Conservation (phyloP, 805 yeast species). For the Nakazawaea sp. region DNA sequence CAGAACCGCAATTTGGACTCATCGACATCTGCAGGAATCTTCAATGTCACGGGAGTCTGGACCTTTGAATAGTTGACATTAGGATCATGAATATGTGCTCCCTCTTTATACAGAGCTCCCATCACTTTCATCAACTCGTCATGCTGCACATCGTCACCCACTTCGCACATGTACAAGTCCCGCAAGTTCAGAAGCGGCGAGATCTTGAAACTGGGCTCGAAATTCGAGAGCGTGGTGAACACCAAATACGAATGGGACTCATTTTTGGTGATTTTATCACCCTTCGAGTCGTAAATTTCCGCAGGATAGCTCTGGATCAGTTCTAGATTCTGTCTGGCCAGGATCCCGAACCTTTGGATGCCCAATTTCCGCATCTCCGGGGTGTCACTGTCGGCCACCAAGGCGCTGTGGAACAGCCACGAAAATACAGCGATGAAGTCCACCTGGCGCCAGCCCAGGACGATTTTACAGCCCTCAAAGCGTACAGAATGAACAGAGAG, state of each 20-base stretch:
- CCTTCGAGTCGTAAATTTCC: neutral
- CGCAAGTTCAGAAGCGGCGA: slow-evolving; percentile 52
- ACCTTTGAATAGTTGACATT: slow-evolving; percentile 39
- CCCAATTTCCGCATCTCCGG: slow-evolving; percentile 63
- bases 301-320: slow-evolving; percentile 38
- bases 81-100: slow-evolving; percentile 42
- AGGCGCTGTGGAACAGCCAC: slow-evolving; percentile 81
- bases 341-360: slow-evolving; percentile 56
- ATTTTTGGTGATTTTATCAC: neutral
- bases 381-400: slow-evolving; percentile 75
- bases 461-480: slow-evolving; percentile 12
- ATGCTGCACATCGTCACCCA: slow-evolving; percentile 33
- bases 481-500: slow-evolving; percentile 36
- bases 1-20: slow-evolving; percentile 46
- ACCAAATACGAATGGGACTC: slow-evolving; percentile 48
- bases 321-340: slow-evolving; percentile 50
- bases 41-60: neutral
- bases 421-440: slow-evolving; percentile 61
- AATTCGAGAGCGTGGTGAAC: slow-evolving; percentile 44
- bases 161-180: slow-evolving; percentile 33
- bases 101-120: slow-evolving; percentile 48
- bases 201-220: slow-evolving; percentile 56
- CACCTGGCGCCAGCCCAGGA: slow-evolving; percentile 12
- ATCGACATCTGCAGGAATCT: slow-evolving; percentile 16
- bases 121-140: slow-evolving; percentile 45